Percentiles rank a stretch among this genome's conserved stretches.
Conservation (phyloP, 768 basidiomycete species). For the Myochromella boudieri region DNA sequence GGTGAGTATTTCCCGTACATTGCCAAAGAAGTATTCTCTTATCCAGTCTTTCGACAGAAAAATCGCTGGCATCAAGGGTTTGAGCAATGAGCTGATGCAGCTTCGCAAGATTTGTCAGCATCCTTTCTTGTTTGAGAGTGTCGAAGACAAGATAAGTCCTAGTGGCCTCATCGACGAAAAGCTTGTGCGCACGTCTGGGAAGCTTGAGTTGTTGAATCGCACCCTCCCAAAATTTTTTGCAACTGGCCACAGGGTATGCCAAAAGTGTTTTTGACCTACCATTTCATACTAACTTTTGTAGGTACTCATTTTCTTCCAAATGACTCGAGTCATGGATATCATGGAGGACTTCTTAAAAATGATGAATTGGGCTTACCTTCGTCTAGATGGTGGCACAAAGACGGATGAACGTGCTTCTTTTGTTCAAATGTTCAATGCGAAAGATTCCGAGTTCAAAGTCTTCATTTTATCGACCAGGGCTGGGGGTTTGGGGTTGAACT, state of each 20-base stretch:
- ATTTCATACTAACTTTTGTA: constrained; percentile 25
- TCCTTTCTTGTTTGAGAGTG: constrained; percentile 93
- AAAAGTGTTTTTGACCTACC: background rate
- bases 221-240: constrained; percentile 94
- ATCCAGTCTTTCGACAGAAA: constrained; percentile 42
- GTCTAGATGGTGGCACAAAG: constrained; percentile 95
- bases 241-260: constrained; percentile 81
- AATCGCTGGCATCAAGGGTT: constrained; percentile 77
- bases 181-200: constrained; percentile 85
- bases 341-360: constrained; percentile 94
- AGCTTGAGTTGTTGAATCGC: constrained; percentile 88
- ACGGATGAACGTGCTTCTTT: constrained; percentile 91
- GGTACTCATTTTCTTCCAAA: constrained; percentile 99
- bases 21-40: background rate
- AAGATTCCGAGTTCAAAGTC: constrained; percentile 81
- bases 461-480: constrained; percentile 95
- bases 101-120: constrained; percentile 98
- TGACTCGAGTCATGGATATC: constrained; percentile 99
- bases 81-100: constrained; percentile 97
- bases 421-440: constrained; percentile 87
- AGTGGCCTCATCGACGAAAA: constrained; percentile 80
- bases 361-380: constrained; percentile 83
- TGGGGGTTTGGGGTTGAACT: constrained; percentile 90
- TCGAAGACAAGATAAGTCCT: constrained; percentile 92
- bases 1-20: constrained; percentile 44